These are phyloP conservation scores for Nidularia sp. DNA, from an alignment of 768 basidiomycete species.

Conservation along the genomic window DNA sequence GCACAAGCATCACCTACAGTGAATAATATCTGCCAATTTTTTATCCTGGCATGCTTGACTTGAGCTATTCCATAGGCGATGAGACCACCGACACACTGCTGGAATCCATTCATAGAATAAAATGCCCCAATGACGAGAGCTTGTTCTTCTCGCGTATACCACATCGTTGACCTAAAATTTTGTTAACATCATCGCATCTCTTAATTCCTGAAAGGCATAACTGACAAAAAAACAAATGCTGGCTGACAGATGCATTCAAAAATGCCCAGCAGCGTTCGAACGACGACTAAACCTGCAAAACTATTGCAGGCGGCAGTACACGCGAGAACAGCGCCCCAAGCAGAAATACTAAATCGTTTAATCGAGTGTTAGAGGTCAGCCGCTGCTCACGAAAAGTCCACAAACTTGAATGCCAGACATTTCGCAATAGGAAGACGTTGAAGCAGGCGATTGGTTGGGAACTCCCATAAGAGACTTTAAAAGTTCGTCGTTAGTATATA, in stretches of 20 bases:
- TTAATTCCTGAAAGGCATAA: background rate
- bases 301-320: slow-evolving; percentile 45
- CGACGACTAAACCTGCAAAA: slow-evolving; percentile 37
- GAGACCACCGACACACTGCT: slow-evolving; percentile 44
- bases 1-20: slow-evolving; percentile 17
- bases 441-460: slow-evolving; percentile 43
- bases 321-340: slow-evolving; percentile 44
- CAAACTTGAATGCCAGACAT: slow-evolving; percentile 39
- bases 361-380: background rate
- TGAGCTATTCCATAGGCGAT: slow-evolving; percentile 48
- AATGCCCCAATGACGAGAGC: slow-evolving; percentile 40
- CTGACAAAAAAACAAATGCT: slow-evolving; percentile 39
- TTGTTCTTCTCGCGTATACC: slow-evolving; percentile 48
- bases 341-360: slow-evolving; percentile 19
- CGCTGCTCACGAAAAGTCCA: background rate
- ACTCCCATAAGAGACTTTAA: slow-evolving; percentile 35
- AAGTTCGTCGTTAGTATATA: background rate
- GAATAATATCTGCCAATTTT: slow-evolving; percentile 49
- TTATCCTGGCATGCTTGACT: slow-evolving; percentile 30
- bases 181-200: too few relatives aligned
- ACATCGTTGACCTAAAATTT: slow-evolving; percentile 39
- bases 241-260: slow-evolving; percentile 47
- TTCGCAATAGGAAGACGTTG: slow-evolving; percentile 48
- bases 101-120: slow-evolving; percentile 44
- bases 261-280: slow-evolving; percentile 43